Evolutionary conservation across 2,329 filamentous ascomycete genomes (phyloP).

Genomic region (Fusarium foetens): DNA sequence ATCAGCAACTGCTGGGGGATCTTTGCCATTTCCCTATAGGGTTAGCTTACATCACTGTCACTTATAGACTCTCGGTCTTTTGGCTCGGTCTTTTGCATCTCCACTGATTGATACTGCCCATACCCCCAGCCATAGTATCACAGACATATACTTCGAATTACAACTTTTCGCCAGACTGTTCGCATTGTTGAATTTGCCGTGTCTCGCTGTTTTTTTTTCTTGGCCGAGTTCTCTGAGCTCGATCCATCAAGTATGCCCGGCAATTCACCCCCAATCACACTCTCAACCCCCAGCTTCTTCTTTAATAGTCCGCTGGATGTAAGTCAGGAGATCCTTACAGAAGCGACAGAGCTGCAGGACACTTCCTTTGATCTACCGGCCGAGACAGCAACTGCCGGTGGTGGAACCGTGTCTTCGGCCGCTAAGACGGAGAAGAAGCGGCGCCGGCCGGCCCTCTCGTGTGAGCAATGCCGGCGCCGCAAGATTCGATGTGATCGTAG

Average conservation of each 20-base stretch:
- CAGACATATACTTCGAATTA: neutral
- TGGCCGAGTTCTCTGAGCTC: neutral
- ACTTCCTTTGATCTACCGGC: neutral
- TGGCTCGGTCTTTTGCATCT: conserved; percentile 28
- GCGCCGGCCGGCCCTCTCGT: conserved; percentile 59
- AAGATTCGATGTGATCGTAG: conserved; percentile 72
- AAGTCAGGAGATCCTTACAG: conserved; percentile 2
- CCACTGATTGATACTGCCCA: neutral
- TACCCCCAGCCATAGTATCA: neutral
- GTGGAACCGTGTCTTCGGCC: conserved; percentile 15
- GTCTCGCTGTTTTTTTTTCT: conserved; percentile 10
- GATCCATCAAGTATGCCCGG: conserved; percentile 5
- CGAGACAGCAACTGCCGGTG: neutral
- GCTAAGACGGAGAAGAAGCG: conserved; percentile 50
- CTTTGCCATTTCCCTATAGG: neutral
- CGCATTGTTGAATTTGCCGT: conserved; percentile 16
- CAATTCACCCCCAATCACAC: conserved; percentile 15
- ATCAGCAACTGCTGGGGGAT: neutral
- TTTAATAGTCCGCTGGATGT: conserved; percentile 23
- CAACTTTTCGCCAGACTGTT: neutral
- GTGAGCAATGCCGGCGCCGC: conserved; percentile 66
- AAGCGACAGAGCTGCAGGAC: neutral
- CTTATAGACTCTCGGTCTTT: conserved; percentile 27
- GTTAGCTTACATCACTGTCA: conserved; percentile 6
- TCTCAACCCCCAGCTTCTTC: conserved; percentile 29